phyloP scores from a whole-genome alignment of 2,329 filamentous ascomycete species.

The Alternaria rosae region DNA sequence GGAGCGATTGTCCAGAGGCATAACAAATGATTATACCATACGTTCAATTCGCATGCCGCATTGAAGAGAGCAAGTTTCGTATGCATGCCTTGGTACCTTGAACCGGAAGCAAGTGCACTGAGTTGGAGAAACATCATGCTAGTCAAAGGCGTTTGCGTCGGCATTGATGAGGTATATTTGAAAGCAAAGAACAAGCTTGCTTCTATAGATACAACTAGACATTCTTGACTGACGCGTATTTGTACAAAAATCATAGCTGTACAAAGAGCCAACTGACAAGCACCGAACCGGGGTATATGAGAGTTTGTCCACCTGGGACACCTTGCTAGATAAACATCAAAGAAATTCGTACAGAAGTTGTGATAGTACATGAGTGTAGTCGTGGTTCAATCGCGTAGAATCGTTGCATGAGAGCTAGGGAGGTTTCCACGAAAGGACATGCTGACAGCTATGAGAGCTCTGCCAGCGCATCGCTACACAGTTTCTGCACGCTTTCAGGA shows the following conservation, averaged over 20 bases:
- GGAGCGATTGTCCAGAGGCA: background rate
- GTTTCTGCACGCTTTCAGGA: constrained; percentile 29
- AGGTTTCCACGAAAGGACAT: background rate
- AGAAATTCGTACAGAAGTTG: background rate
- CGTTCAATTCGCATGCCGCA: background rate
- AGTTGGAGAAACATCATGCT: no score
- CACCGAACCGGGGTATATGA: background rate
- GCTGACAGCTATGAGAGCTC: constrained; percentile 26
- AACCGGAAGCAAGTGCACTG: background rate
- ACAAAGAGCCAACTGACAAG: background rate
- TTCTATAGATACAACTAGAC: background rate
- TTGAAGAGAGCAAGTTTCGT: background rate
- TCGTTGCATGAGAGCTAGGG: background rate
- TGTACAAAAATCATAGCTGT: background rate
- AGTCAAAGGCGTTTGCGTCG: no score
- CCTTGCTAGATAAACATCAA: constrained; percentile 1
- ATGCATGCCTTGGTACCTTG: background rate
- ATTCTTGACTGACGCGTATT: background rate
- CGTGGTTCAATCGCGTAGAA: background rate
- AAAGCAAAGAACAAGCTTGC: background rate
- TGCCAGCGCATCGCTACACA: constrained; percentile 41
- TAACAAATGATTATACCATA: constrained; percentile 1
- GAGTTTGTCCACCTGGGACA: background rate
- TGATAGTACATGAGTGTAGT: rapidly evolving
- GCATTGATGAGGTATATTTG: no score